Evolutionary conservation across 2,329 filamentous ascomycete species (phyloP), one percentile per base, ranked within the genome.

Genomic region (Huntiella savannae): DNA sequence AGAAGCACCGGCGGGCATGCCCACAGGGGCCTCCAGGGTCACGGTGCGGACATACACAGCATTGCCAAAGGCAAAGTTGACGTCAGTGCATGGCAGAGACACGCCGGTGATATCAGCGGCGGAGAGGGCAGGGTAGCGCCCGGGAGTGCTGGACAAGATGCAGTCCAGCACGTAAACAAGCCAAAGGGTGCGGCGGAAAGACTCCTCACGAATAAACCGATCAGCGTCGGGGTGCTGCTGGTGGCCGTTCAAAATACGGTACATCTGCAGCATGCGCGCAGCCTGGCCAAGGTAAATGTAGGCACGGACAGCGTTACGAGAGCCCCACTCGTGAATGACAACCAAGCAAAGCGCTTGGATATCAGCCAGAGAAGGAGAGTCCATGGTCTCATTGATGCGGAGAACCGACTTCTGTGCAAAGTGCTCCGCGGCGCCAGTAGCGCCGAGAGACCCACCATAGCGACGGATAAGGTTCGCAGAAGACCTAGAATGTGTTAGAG

Each of bases 191-290:
- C 73, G 71, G 43, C 73, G 70, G 57, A 75, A 71, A 1, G 71
- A 73, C 56, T 77, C 73, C 41, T 76, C 71, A 52, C 72, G 69
- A 10, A 75, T 65, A 55, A 76, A 77, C 53, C 71, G 69, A 53
- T 75, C 71, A n/a, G 67, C 54, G 33, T 59, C 65, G 36, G 71
- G 69, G 12, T 65, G 62, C 37, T 63, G 59, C 52, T 71, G 67
- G 53, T 73, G 71, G 36, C 64, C 65, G 53, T 73, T 70, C 40
- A 76, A 66, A 47, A 77, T 70, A 51, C 71, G 67, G 54, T 70
- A 75, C 73, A 77, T 77, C 60, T 77, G 73, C 32, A 73, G 66
- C 71, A 77, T 75, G 49, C 73, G 70, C n/a, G 71, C 68, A 32
- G 73, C 73, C 55, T 76, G 72, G 52, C 73, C 73, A 17, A 77